phyloP scores from a whole-genome alignment of 352 stramenopile species.

The Globisporangium parvum region DNA sequence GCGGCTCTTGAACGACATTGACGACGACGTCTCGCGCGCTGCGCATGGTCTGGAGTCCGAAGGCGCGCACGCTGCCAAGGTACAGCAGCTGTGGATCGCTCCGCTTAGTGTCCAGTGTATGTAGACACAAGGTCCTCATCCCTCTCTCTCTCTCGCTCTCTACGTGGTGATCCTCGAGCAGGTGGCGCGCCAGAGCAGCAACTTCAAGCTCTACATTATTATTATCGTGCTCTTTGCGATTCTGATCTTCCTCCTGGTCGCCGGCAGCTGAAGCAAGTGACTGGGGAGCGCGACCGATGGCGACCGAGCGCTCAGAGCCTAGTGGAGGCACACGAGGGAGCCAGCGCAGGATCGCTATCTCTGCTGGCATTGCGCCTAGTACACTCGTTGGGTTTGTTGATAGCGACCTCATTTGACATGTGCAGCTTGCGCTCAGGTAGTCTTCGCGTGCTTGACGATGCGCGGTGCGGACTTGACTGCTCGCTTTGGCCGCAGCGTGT shows the following conservation, averaged over 20 bases:
- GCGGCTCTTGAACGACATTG: conserved; percentile 85
- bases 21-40: conserved; percentile 78
- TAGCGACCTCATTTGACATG: too few relatives aligned
- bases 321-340: too few relatives aligned
- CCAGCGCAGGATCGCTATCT: too few relatives aligned
- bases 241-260: conserved; percentile 85
- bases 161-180: too few relatives aligned
- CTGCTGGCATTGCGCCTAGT: too few relatives aligned
- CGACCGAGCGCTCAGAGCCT: not conserved
- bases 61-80: conserved; percentile 65
- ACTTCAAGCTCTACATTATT: conserved; percentile 91
- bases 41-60: conserved; percentile 84
- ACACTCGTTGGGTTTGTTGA: too few relatives aligned
- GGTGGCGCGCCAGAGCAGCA: conserved; percentile 92
- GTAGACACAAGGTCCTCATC: too few relatives aligned
- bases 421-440: conserved; percentile 6
- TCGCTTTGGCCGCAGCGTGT: not conserved
- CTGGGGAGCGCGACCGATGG: not conserved
- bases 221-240: conserved; percentile 85
- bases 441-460: conserved; percentile 18
- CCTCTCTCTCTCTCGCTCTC: too few relatives aligned
- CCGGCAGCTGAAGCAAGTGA: conserved; percentile 32
- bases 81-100: conserved; percentile 11
- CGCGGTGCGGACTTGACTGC: conserved; percentile 2
- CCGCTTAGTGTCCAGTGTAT: conserved; percentile 3